A percentile compares a stretch with the other conserved stretches of the same genome.
These are phyloP conservation scores for Candida sp. DNA, from an alignment of 1,139 yeast genomes.

Conservation along the genomic window DNA sequence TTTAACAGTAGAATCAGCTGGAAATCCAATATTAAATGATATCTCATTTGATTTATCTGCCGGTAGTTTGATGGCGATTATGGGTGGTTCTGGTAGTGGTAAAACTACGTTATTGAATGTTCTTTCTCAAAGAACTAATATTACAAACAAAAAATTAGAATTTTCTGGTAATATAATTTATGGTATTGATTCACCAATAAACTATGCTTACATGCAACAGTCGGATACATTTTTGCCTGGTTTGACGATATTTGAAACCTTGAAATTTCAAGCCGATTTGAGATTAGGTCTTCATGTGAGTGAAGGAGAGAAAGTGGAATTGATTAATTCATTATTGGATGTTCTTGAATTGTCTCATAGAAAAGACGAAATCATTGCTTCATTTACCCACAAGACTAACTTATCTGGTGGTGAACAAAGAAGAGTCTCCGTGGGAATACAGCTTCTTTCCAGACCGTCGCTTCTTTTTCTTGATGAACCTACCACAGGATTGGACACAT, in stretches of 20 bases:
- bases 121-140: conserved; percentile 13
- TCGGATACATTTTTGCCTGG: conserved; percentile 73
- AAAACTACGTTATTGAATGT: conserved; percentile 19
- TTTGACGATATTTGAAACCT: conserved; percentile 67
- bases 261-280: conserved; percentile 49
- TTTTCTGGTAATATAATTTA: conserved; percentile 10
- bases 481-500: conserved; percentile 7
- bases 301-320: conserved; percentile 7
- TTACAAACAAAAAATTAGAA: conserved; percentile 4
- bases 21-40: no score
- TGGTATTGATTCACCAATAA: conserved; percentile 7
- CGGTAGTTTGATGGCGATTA: conserved; percentile 22
- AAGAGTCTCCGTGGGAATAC: conserved; percentile 23
- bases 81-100: conserved; percentile 25
- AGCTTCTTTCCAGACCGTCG: conserved; percentile 21
- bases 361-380: conserved; percentile 16
- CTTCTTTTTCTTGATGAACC: conserved; percentile 10
- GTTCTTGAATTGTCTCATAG: conserved; percentile 16
- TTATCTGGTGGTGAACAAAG: conserved; percentile 23
- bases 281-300: conserved; percentile 6
- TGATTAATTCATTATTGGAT: conserved; percentile 14
- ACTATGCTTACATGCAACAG: conserved; percentile 31
- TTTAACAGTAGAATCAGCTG: no score
- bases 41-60: conserved; percentile 20
- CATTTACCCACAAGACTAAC: conserved; percentile 17